A percentile compares a stretch with the other conserved stretches of the same genome.
Evolutionary conservation across 208 protist species (phyloP).

Genomic region (Cochliopodium minus): DNA sequence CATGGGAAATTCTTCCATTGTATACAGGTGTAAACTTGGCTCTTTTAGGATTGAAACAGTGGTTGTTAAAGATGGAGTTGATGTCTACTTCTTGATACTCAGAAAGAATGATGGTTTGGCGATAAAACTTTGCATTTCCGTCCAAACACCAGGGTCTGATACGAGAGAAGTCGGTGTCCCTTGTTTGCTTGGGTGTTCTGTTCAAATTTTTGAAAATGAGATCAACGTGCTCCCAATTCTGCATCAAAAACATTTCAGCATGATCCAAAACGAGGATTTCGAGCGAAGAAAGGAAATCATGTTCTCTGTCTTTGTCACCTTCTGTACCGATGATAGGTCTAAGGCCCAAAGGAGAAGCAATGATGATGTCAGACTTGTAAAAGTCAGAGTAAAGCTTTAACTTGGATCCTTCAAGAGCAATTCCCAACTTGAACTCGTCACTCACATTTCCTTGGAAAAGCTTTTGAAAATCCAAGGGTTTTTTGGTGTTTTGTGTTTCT

Average conservation of each 20-base stretch:
- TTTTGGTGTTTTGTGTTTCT: slow-evolving; percentile 52
- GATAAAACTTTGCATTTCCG: slow-evolving; percentile 48
- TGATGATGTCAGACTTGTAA: slow-evolving; percentile 71
- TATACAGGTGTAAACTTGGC: slow-evolving; percentile 39
- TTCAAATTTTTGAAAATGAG: background rate
- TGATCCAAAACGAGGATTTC: slow-evolving; percentile 77
- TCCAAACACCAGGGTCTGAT: slow-evolving; percentile 60
- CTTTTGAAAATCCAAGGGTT: slow-evolving; percentile 61
- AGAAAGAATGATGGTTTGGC: slow-evolving; percentile 72
- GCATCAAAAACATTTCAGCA: slow-evolving; percentile 76
- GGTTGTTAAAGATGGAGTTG: slow-evolving; percentile 52
- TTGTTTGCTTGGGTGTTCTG: slow-evolving; percentile 49
- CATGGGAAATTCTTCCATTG: slow-evolving; percentile 35
- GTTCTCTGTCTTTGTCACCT: slow-evolving; percentile 36
- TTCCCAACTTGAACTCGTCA: slow-evolving; percentile 75
- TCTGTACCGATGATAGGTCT: slow-evolving; percentile 33
- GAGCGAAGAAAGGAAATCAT: slow-evolving; percentile 66
- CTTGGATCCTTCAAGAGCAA: slow-evolving; percentile 31
- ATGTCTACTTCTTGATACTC: slow-evolving; percentile 54
- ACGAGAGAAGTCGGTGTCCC: slow-evolving; percentile 60
- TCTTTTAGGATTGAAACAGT: slow-evolving; percentile 44
- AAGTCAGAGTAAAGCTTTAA: slow-evolving; percentile 65
- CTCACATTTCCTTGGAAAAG: slow-evolving; percentile 83
- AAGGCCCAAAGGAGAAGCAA: slow-evolving; percentile 81
- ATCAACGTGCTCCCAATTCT: slow-evolving; percentile 82